Evolutionary conservation across 1,284 basidiomycete genomes (phyloP), one percentile per base, ranked within the genome.

Genomic region (Tylopilus sp.): DNA sequence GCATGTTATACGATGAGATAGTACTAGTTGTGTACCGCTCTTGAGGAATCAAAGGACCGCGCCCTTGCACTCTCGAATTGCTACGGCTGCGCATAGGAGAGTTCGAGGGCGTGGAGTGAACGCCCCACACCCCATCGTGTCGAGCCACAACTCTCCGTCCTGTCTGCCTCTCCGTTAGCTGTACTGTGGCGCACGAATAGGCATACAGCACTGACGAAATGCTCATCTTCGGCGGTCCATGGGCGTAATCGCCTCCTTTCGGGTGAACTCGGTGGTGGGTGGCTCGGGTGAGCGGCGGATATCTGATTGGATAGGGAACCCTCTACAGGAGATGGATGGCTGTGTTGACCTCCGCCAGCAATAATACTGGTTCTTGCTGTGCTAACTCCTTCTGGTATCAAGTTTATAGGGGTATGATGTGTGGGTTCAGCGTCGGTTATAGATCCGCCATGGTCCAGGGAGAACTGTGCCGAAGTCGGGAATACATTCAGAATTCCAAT

Each of bases 1-100:
- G 29, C 2, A 30, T 21, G 23, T 38, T 51, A 10, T 48, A 48
- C 1, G 45, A 23, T 5, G 49, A 41, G 3, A 59, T 51, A 15
- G 47, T 54, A 8, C 50, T 61, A 0, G 59, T 59, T 2, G 38
- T 52, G 30, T 64, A 64, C 7, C 49, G 50, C 3, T 50, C 45
- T 41, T 64, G 62, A 16, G 62, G 62, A 15, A 64, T 61, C 13
- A 39, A 5, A 8, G 41, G 52, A 0, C 61, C 61, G 2, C 64
- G 44, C 4, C 59, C 62, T 18, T 7, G 13, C 11, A 55, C 19
- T 0, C 43, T 28, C 4, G 51, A 29, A n/a, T 29, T 34, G 9
- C 35, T 44, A 29, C 34, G 51, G n/a, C 35, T 38, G 28, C 30
- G 59, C n/a, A 34, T 28, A n/a, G 40, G 42, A 9, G 47, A 45